Conservation (phyloP, 1,139 yeast genomes). For the Petasospora rhodanensis region DNA sequence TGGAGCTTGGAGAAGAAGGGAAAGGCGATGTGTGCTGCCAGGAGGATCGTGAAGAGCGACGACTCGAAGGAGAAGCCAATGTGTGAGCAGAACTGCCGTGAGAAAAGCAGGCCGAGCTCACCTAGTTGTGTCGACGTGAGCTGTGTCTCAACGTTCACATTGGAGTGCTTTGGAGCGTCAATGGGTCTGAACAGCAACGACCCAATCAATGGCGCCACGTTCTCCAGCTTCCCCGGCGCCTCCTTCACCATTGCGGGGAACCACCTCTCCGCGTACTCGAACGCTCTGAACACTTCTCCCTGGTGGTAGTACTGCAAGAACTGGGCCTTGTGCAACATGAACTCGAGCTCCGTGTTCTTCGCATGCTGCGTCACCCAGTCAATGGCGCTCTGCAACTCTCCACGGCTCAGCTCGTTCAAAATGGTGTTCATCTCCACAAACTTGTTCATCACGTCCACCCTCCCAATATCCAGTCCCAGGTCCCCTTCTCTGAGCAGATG, state of each 20-base stretch:
- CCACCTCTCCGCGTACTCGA: constrained; percentile 15
- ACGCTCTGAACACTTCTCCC: constrained; percentile 8
- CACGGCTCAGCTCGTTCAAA: constrained; percentile 14
- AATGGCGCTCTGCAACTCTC: constrained; percentile 20
- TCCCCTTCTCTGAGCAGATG: constrained; percentile 34
- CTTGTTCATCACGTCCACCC: constrained; percentile 11
- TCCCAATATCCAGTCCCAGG: constrained; percentile 15
- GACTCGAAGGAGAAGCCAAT: constrained; percentile 66
- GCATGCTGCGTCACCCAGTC: constrained; percentile 22
- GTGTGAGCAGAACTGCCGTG: constrained; percentile 62
- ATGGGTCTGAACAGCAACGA: constrained; percentile 37
- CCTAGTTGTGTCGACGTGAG: constrained; percentile 32
- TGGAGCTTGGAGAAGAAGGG: constrained; percentile 68
- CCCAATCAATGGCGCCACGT: constrained; percentile 52
- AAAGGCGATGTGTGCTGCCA: constrained; percentile 69
- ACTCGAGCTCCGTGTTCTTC: constrained; percentile 43
- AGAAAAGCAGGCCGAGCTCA: constrained; percentile 48
- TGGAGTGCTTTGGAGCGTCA: constrained; percentile 35
- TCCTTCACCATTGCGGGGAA: constrained; percentile 14
- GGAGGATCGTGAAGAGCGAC: constrained; percentile 59
- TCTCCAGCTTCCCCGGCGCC: constrained; percentile 27
- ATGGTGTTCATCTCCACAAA: constrained; percentile 22
- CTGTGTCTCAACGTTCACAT: too few species aligned
- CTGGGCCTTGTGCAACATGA: constrained; percentile 60
- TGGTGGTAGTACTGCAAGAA: constrained; percentile 28